Evolutionary conservation across 495 filamentous ascomycete species (phyloP).

Genomic region (Lasiosphaeria hispida): DNA sequence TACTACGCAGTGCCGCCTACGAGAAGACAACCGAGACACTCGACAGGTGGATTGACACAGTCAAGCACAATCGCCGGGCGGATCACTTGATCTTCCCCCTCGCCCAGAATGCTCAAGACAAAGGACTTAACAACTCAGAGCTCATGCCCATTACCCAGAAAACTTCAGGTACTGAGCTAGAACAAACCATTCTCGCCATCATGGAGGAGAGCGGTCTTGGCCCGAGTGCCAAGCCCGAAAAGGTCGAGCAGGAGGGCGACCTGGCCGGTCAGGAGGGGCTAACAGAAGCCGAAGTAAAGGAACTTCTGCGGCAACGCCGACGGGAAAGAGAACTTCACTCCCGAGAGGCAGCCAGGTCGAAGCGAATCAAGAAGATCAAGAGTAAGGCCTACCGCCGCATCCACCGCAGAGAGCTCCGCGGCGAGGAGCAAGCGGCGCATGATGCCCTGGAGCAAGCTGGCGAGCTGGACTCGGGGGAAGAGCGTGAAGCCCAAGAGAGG

Average conservation of each 20-base stretch:
- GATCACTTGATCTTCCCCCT: constrained; percentile 93
- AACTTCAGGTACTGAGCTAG: constrained; percentile 72
- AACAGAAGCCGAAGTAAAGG: constrained; percentile 66
- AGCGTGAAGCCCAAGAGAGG: constrained; percentile 74
- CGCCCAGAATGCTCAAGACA: constrained; percentile 61
- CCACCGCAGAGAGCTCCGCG: constrained; percentile 81
- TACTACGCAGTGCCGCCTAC: constrained; percentile 83
- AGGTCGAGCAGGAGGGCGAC: constrained; percentile 46
- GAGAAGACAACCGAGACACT: constrained; percentile 89
- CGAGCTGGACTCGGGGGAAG: constrained; percentile 65
- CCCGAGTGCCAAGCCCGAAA: constrained; percentile 37
- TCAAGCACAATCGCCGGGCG: constrained; percentile 87
- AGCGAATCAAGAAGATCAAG: constrained; percentile 98
- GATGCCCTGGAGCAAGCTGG: constrained; percentile 67
- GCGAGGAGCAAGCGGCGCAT: constrained; percentile 65
- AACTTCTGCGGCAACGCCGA: constrained; percentile 70
- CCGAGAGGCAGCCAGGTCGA: constrained; percentile 83
- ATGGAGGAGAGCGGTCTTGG: constrained; percentile 83
- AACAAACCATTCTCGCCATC: constrained; percentile 79
- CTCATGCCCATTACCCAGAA: constrained; percentile 55
- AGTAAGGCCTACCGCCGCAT: constrained; percentile 88
- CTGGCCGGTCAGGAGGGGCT: constrained; percentile 68
- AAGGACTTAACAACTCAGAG: constrained; percentile 46
- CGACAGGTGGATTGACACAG: constrained; percentile 87
- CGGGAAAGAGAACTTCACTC: constrained; percentile 81